A percentile compares a stretch with the other conserved stretches of the same genome.
Evolutionary conservation across 2,329 filamentous ascomycete species (phyloP).

Genomic region (Hymenoscyphus fructigenus): DNA sequence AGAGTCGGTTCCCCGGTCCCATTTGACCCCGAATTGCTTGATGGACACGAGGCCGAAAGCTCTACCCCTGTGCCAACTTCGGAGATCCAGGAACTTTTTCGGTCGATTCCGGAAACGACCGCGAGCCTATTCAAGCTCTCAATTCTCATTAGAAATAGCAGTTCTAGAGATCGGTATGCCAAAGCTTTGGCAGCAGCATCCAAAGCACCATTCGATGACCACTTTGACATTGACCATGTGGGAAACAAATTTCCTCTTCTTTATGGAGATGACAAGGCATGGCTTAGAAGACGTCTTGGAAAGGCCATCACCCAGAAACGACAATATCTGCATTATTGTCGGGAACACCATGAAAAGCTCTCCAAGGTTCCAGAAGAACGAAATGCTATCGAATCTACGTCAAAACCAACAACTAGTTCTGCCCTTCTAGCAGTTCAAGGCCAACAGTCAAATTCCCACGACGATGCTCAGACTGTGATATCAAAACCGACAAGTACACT

Average conservation of each 20-base stretch:
- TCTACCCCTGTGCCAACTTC: neutral
- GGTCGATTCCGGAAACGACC: conserved; percentile 13
- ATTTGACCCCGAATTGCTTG: neutral
- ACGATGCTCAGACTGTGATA: conserved; percentile 3
- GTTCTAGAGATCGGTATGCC: conserved; percentile 14
- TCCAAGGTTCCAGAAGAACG: neutral
- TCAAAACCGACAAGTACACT: conserved; percentile 17
- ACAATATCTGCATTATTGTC: conserved; percentile 31
- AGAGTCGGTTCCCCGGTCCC: neutral
- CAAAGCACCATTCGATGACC: conserved; percentile 11
- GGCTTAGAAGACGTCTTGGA: conserved; percentile 27
- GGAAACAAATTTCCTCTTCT: conserved; percentile 15
- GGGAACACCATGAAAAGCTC: conserved; percentile 26
- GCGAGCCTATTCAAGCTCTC: conserved; percentile 18
- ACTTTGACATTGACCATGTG: conserved; percentile 20
- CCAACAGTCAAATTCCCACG: neutral
- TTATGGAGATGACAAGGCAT: conserved; percentile 4
- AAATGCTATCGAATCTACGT: neutral
- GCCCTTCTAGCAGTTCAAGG: neutral
- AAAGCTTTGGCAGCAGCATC: conserved; percentile 13
- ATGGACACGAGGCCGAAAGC: neutral
- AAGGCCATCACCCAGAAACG: conserved; percentile 31
- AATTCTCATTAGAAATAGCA: conserved; percentile 20
- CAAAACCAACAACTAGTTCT: neutral
- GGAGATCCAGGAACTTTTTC: conserved; percentile 7